A percentile compares a stretch with the other conserved stretches of the same genome.
phyloP scores from a whole-genome alignment of 768 basidiomycete species.

The Calocybe indica region DNA sequence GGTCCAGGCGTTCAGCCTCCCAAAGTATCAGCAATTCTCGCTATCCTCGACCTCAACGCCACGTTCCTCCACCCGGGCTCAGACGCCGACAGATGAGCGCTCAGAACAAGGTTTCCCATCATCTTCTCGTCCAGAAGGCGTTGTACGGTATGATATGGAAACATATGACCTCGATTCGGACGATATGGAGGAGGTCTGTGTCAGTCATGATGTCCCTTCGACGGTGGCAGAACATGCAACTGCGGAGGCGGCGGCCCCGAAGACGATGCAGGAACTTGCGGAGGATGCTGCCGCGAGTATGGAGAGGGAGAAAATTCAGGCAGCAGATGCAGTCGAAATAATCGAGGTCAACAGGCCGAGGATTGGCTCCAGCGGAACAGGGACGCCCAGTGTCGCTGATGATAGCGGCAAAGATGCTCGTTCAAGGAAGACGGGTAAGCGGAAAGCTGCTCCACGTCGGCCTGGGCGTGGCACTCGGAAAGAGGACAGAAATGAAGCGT shows the following conservation, averaged over 20 bases:
- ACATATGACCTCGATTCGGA: conserved; percentile 30
- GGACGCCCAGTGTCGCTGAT: not conserved
- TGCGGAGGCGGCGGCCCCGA: conserved; percentile 25
- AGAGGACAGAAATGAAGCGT: conserved; percentile 12
- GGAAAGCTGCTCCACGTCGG: conserved; percentile 3
- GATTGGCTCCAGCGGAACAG: not conserved
- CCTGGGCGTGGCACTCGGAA: conserved; percentile 12
- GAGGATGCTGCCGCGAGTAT: conserved; percentile 30
- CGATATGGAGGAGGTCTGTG: conserved; percentile 18
- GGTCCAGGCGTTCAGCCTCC: conserved; percentile 67
- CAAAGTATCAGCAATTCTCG: conserved; percentile 43
- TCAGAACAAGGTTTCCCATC: no score
- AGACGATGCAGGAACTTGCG: conserved; percentile 63
- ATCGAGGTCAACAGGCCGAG: conserved; percentile 4
- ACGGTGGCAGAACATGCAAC: no score
- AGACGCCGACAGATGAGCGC: not conserved
- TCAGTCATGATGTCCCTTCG: not conserved
- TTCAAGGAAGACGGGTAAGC: conserved; percentile 5
- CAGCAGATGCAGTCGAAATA: conserved; percentile 2
- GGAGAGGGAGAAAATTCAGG: not conserved
- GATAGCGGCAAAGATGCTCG: conserved; percentile 4
- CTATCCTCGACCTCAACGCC: conserved; percentile 11
- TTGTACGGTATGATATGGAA: conserved; percentile 24
- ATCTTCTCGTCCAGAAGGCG: no score
- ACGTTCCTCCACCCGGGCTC: not conserved